Evolutionary conservation across 768 basidiomycete species (phyloP), one percentile per base, ranked within the genome.

Genomic region (Leccinellum albellum): DNA sequence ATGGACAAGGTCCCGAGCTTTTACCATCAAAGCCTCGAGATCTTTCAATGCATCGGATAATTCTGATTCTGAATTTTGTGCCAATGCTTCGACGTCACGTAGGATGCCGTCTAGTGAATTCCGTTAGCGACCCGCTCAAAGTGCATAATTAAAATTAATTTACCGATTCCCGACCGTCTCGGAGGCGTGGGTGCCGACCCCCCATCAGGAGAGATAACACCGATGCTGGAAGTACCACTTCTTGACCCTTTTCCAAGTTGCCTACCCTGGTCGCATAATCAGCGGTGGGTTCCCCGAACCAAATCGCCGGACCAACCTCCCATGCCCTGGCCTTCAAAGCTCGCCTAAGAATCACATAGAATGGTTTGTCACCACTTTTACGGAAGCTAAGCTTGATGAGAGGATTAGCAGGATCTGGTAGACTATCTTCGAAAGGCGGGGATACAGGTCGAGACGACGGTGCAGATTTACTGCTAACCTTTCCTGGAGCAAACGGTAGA

Each of bases 1-100:
- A 29, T 82, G 82, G 55, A 95, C 94, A 86, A 98, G 96, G 63
- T 95, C 93, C 61, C 85, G 88, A 1, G 94, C 94, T 68, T 95
- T 91, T 49, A 87, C 78, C 89, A 91, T 94, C 47, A 98, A 74
- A 0, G 88, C 88, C 68, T 98, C 93, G 32, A 98, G 80, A 66
- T 98, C 97, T 61, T 85, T 78, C 31, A 98, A 78, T 0, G 94
- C 90, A 61, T 86, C 84, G 24, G 79, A 78, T 75, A 98, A 82
- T 60, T 86, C 78, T 8, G 79, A 81, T 46, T 85, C 80, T 15
- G 85, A 78, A 5, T 78, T 80, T 63, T 86, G 81, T 1, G 85
- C 82, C 9, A 85, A 83, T 14, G 80, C 76, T 69, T 90, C 85
- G 42, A 94, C 89, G 3, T 78, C 82, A 55, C 83, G 84, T 48